These are phyloP conservation scores for Hypoxylon sp. DNA, from an alignment of 2,329 filamentous ascomycete genomes.

Conservation along the genomic window DNA sequence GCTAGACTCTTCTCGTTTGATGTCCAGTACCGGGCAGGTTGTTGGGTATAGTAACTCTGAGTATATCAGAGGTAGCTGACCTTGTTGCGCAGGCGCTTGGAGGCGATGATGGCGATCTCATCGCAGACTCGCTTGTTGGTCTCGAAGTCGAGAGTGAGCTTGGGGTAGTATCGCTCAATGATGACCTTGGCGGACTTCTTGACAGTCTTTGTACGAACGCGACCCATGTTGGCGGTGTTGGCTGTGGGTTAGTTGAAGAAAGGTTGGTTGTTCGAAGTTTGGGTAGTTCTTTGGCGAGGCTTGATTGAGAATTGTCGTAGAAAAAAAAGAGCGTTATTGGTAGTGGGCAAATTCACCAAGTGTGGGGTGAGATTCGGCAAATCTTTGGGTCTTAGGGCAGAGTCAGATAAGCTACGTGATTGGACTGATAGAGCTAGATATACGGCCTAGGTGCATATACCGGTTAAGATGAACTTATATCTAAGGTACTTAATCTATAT, in stretches of 20 bases:
- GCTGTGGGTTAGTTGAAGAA: constrained; percentile 42
- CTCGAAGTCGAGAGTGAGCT: constrained; percentile 99
- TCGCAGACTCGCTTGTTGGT: constrained; percentile 99
- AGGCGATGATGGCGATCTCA: constrained; percentile 99
- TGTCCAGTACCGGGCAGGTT: not conserved
- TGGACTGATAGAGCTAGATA: not conserved
- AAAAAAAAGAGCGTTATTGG: constrained; percentile 36
- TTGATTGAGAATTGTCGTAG: constrained; percentile 31
- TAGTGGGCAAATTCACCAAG: constrained; percentile 35
- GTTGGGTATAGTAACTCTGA: not conserved
- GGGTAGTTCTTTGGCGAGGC: constrained; percentile 44
- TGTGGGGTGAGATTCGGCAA: constrained; percentile 43
- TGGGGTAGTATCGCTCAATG: constrained; percentile 98
- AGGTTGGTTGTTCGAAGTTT: constrained; percentile 21
- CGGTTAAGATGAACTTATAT: not conserved
- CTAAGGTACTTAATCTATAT: not conserved
- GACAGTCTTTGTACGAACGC: constrained; percentile 74
- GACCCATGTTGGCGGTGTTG: constrained; percentile 71
- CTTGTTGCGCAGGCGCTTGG: constrained; percentile 99
- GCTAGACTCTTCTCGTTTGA: constrained; percentile 7
- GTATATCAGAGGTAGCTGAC: constrained; percentile 55
- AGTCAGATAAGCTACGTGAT: constrained; percentile 1
- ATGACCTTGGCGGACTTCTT: constrained; percentile 96
- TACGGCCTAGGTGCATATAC: not conserved
- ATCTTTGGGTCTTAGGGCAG: constrained; percentile 42